These are phyloP conservation scores for Termitomyces sp. DNA, from an alignment of 768 basidiomycete species.

Conservation along the genomic window DNA sequence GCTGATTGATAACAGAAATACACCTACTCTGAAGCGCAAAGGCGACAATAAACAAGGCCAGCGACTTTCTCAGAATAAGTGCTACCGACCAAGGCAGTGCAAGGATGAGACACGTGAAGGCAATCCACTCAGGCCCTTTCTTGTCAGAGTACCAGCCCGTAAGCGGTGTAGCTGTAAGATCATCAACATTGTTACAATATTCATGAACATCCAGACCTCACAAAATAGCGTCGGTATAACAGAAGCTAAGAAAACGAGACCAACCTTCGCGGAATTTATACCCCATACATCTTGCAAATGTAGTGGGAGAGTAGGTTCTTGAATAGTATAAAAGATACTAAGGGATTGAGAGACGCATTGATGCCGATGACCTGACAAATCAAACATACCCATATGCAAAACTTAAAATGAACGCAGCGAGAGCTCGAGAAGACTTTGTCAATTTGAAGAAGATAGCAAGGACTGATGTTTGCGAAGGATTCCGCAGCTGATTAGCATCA, in stretches of 20 bases:
- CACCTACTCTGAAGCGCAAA: slow-evolving; percentile 52
- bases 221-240: slow-evolving; percentile 63
- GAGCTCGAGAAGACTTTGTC: slow-evolving; percentile 41
- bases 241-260: slow-evolving; percentile 62
- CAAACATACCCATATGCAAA: slow-evolving; percentile 49
- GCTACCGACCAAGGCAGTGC: slow-evolving; percentile 62
- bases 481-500: neutral
- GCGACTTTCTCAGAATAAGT: slow-evolving; percentile 38
- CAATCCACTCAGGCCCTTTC: slow-evolving; percentile 51
- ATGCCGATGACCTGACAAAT: neutral
- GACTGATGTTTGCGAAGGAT: slow-evolving; percentile 25
- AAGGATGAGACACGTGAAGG: slow-evolving; percentile 39
- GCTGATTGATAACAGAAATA: neutral
- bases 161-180: slow-evolving; percentile 44
- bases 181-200: neutral
- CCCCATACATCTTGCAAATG: slow-evolving; percentile 46
- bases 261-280: slow-evolving; percentile 45
- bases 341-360: neutral
- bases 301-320: slow-evolving; percentile 55
- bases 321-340: slow-evolving; percentile 42
- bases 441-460: slow-evolving; percentile 36
- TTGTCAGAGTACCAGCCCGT: slow-evolving; percentile 57
- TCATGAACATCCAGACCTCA: slow-evolving; percentile 22
- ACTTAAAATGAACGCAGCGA: slow-evolving; percentile 37
- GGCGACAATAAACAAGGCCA: slow-evolving; percentile 43